phyloP scores from a whole-genome alignment of 1,139 yeast species.

The Geotrichum australiense region DNA sequence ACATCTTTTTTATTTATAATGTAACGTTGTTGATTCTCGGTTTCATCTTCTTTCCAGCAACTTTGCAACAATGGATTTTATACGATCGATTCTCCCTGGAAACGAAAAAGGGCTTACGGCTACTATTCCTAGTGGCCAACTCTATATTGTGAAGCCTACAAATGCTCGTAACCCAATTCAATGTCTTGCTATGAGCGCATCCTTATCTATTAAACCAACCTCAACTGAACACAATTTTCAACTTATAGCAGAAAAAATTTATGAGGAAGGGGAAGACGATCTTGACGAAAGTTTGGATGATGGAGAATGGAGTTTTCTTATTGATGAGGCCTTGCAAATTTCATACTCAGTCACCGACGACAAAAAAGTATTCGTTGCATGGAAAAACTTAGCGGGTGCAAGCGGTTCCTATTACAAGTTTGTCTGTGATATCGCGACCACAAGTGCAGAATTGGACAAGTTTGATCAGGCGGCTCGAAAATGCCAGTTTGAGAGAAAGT shows the following conservation, averaged over 20 bases:
- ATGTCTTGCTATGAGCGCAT: constrained; percentile 63
- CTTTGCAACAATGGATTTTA: constrained; percentile 55
- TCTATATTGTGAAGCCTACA: constrained; percentile 56
- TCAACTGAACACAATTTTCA: constrained; percentile 62
- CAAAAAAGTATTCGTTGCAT: constrained; percentile 48
- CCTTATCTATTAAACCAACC: constrained; percentile 63
- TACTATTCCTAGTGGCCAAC: constrained; percentile 71
- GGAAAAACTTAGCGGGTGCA: constrained; percentile 83
- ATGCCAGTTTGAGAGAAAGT: constrained; percentile 74
- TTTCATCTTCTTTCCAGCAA: not conserved
- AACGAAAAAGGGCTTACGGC: constrained; percentile 61
- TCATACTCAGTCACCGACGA: constrained; percentile 39
- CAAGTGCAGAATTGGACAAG: constrained; percentile 49
- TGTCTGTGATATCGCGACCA: constrained; percentile 58
- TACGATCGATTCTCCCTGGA: constrained; percentile 61
- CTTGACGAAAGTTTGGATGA: constrained; percentile 39
- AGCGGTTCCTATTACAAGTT: constrained; percentile 83
- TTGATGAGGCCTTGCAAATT: constrained; percentile 54
- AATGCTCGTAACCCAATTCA: constrained; percentile 15
- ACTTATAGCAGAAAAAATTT: constrained; percentile 61
- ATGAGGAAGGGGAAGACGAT: constrained; percentile 57
- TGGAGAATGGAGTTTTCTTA: constrained; percentile 63
- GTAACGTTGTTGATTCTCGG: too few relatives aligned
- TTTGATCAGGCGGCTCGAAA: constrained; percentile 59
- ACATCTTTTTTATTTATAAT: too few relatives aligned